Evolutionary conservation across 2,329 filamentous ascomycete genomes (phyloP), one percentile per base, ranked within the genome.

Genomic region (Thielaviopsis punctulata): DNA sequence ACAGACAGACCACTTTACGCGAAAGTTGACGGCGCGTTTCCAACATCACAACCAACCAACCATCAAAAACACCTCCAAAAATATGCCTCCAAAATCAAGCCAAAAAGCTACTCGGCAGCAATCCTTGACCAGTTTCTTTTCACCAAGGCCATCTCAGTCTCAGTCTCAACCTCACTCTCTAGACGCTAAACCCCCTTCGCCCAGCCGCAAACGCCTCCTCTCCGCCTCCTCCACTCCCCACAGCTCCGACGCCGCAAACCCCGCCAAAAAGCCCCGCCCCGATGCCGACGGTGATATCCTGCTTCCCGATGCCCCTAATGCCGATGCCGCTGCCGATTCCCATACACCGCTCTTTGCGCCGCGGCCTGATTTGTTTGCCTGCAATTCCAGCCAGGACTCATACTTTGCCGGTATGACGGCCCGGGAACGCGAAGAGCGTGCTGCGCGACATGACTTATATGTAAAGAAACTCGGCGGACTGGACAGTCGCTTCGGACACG

Each of bases 391-490:
- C 43, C 52, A 49, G 39, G 43, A 56, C 45, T 44, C 52, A 43
- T 48, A 51, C 43, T 50, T 48, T 43, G 24, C 23, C 1, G 63
- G 61, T 1, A 64, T 67, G 1, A 73, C 62, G 22, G 68, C 68
- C 58, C 75, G 69, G 56, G 71, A 72, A 54, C 88, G 83, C 61
- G 77, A 84, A 54, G 79, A 79, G 48, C 68, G 95, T 22, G 15
- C 43, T 9, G 30, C n/a, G 15, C 43, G 52, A 15, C 92, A 95
- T 62, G 73, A 76, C 56, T 84, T 80, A 59, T 98, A 96, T 61
- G 83, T 96, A 27, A 86, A 85, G 71, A 95, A 90, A 64, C 76
- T 98, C 2, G 89, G 90, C 1, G 79, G 84, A 44, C 82, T 88
- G 1, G 88, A 95, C 62, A 90, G 86, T 62, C 72, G 94, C 58